These are phyloP conservation scores for Cetraspora pellucida DNA, from an alignment of 192 early-diverging fungal species.

Conservation along the genomic window DNA sequence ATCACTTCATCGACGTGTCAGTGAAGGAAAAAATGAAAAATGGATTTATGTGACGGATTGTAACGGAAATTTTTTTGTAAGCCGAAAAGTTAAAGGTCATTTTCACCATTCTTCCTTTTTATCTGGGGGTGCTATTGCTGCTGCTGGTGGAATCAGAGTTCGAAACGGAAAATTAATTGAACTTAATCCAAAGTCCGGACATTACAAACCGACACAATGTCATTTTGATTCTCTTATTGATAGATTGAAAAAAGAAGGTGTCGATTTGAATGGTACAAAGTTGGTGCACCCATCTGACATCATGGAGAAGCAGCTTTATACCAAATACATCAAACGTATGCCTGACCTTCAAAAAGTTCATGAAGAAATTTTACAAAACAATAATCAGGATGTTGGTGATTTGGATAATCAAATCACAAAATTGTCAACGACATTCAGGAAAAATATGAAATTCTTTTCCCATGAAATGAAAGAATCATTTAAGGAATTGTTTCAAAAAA, in stretches of 20 bases:
- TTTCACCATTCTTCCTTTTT: conserved; percentile 52
- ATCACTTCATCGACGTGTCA: too few species aligned
- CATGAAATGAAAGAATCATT: too few species aligned
- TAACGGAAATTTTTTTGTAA: conserved; percentile 40
- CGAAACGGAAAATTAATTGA: conserved; percentile 41
- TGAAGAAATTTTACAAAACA: not conserved
- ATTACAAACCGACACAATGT: conserved; percentile 43
- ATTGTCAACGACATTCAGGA: too few species aligned
- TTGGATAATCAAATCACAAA: too few species aligned
- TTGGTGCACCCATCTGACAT: not conserved
- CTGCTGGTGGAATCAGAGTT: conserved; percentile 45
- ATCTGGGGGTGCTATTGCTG: conserved; percentile 42
- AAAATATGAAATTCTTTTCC: too few species aligned
- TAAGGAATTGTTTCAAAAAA: too few species aligned
- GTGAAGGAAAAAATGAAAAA: conserved; percentile 18
- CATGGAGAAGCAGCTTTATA: not conserved
- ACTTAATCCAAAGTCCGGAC: conserved; percentile 50
- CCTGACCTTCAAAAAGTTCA: not conserved
- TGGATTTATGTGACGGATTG: conserved; percentile 50
- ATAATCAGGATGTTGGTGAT: too few species aligned
- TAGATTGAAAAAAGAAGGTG: conserved; percentile 31
- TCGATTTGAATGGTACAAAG: conserved; percentile 35
- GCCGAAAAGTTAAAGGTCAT: conserved; percentile 44
- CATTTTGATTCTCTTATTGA: conserved; percentile 43
- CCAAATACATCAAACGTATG: conserved; percentile 5